phyloP scores from a whole-genome alignment of 257 asterid species.

The Solanum bukasovii region DNA sequence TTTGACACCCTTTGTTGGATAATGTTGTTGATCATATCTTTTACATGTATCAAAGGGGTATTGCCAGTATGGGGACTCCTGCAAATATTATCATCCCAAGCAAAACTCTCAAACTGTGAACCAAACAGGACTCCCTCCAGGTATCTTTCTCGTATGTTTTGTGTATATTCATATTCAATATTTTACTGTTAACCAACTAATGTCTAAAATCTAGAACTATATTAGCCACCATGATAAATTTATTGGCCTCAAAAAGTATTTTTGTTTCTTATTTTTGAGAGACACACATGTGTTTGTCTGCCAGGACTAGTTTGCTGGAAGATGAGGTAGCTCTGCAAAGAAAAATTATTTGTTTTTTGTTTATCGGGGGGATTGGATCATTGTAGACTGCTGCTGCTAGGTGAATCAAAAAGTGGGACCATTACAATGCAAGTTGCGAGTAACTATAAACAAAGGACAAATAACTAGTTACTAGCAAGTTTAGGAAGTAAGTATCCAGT shows the following conservation, averaged over 20 bases:
- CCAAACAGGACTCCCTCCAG: slow-evolving; percentile 33
- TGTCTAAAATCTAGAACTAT: background rate
- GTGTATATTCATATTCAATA: background rate
- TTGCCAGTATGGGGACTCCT: slow-evolving; percentile 78
- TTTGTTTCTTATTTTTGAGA: background rate
- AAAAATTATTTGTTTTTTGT: background rate
- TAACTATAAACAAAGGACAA: background rate
- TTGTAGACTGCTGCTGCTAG: background rate
- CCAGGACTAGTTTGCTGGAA: background rate
- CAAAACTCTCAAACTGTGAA: slow-evolving; percentile 19
- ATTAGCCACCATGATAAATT: background rate
- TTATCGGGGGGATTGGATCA: background rate
- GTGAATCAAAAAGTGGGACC: background rate
- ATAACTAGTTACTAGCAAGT: background rate
- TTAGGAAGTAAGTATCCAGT: background rate
- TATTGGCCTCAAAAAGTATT: background rate
- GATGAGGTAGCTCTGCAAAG: background rate
- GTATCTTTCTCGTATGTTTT: slow-evolving; percentile 10
- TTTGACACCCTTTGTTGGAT: background rate
- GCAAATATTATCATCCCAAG: slow-evolving; percentile 84
- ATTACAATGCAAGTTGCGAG: background rate
- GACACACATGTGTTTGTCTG: background rate
- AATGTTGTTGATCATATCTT: background rate
- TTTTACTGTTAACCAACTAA: background rate
- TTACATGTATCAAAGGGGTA: slow-evolving; percentile 41